Conservation (phyloP, 495 filamentous ascomycete genomes). For the Tuber melanosporum region DNA sequence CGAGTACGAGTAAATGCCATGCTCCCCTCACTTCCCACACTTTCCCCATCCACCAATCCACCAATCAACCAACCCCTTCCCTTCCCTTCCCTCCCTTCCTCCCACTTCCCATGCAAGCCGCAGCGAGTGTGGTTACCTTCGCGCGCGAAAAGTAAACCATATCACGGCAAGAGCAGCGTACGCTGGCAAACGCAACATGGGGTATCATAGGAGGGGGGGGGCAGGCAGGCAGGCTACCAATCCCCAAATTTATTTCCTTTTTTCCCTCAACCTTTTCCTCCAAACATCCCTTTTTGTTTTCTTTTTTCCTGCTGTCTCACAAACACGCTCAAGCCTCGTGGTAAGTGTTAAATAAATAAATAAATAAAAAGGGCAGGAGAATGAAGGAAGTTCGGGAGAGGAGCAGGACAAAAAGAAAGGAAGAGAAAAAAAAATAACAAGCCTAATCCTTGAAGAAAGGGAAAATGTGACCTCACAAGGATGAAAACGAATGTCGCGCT, state of each 20-base stretch:
- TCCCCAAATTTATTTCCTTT: neutral
- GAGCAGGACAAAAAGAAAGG: neutral
- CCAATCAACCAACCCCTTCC: neutral
- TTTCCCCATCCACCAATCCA: neutral
- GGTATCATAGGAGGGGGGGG: conserved; percentile 3
- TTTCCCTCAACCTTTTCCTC: neutral
- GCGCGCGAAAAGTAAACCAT: neutral
- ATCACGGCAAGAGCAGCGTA: conserved; percentile 7
- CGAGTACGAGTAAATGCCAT: neutral
- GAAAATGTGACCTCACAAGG: neutral
- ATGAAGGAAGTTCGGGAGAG: neutral
- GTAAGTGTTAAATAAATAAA: conserved; percentile 1
- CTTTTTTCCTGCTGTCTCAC: neutral
- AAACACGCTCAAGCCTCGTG: conserved; percentile 26
- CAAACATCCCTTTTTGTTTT: conserved; percentile 8
- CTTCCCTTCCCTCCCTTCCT: neutral
- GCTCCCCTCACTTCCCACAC: neutral
- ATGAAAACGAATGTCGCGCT: conserved; percentile 18
- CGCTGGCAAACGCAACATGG: neutral
- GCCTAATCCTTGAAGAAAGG: neutral
- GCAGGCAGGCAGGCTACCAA: neutral
- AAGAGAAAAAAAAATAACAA: neutral
- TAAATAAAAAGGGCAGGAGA: neutral
- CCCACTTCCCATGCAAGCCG: conserved; percentile 16
- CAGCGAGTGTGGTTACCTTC: conserved; percentile 13